Base-by-base conservation (phyloP, 2,329 filamentous ascomycete genomes). In the Bretziella fagacearum region DNA sequence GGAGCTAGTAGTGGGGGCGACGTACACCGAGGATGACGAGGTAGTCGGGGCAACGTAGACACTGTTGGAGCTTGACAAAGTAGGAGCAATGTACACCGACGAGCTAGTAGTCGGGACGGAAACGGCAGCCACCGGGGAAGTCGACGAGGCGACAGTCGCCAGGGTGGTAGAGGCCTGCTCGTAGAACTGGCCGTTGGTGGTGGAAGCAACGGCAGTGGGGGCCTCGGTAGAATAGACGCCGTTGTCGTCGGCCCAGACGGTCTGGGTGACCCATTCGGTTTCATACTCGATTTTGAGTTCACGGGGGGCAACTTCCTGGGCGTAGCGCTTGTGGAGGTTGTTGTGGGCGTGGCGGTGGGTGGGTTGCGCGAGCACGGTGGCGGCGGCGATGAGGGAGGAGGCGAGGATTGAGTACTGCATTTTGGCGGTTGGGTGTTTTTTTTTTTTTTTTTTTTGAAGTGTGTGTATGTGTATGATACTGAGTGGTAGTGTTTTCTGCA, bases 321-420 rank as follows among this genome's bases (percentile, higher is more conserved):
- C 30, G 41, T 23, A 25, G 26, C 61, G 60, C 52, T 60, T 60
- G 41, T 54, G 52, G 48, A 59, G 56, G 43, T 52, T 56, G 51
- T 65, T 63, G 51, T 60, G 59, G 53, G 63, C 58, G 52, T 59
- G 58, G 47, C 54, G 53, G 54, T 63, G 61, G 52, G 64, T 65
- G 50, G 71, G 71, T 59, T 74, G 67, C 53, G 72, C 72, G 49
- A 66, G 57, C 54, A 64, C 69, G 46, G 61, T 53, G 33, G 66
- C 62, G 53, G 66, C 66, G 27, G 48, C 44, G 15, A 50, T 33
- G 57, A 69, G 54, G 46, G 65, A 54, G 54, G 62, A 63, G 53
- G 59, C 63, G 56, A 55, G 63, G 51, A 67, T 48, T 23, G 60
- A 58, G 41, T 60, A 61, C 63, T 68, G 70, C 68, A 71, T 71